Conservation (phyloP, 768 basidiomycete species). For the Phanerodontia chrysosporium region DNA sequence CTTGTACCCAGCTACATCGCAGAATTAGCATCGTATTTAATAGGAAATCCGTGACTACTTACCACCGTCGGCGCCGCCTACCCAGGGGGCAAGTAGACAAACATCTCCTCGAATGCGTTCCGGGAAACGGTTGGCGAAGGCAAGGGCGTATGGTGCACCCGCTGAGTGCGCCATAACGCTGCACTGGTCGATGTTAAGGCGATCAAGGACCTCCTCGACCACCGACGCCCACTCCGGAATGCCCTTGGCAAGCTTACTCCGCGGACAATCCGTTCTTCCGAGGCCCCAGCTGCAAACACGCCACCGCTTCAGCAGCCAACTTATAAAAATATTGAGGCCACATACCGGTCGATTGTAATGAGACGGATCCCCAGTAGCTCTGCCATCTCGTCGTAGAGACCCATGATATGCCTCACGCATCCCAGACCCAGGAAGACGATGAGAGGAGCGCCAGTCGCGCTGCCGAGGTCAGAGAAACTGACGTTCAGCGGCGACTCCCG, state of each 20-base stretch:
- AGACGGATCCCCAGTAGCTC: slow-evolving; percentile 79
- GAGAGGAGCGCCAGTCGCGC: slow-evolving; percentile 79
- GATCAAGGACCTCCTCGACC: slow-evolving; percentile 86
- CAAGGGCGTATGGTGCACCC: slow-evolving; percentile 90
- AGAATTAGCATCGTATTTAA: background rate
- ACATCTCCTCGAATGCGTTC: slow-evolving; percentile 79
- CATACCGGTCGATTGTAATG: slow-evolving; percentile 89
- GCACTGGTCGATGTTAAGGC: slow-evolving; percentile 71
- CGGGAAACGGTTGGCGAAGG: slow-evolving; percentile 73
- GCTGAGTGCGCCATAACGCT: slow-evolving; percentile 95
- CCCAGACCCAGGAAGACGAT: slow-evolving; percentile 92
- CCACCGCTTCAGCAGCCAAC: background rate
- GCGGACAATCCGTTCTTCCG: slow-evolving; percentile 72
- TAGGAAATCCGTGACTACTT: slow-evolving; percentile 27
- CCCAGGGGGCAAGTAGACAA: slow-evolving; percentile 93
- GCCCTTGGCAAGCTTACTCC: slow-evolving; percentile 65
- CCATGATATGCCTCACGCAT: slow-evolving; percentile 92
- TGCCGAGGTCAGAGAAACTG: slow-evolving; percentile 92
- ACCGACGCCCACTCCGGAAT: slow-evolving; percentile 88
- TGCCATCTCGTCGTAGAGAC: slow-evolving; percentile 95
- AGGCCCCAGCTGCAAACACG: slow-evolving; percentile 78
- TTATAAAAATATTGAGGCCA: background rate
- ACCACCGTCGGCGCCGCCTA: slow-evolving; percentile 88
- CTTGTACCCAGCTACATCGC: slow-evolving; percentile 71
- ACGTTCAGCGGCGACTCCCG: slow-evolving; percentile 72